Evolutionary conservation across 768 basidiomycete species (phyloP), one percentile per base, ranked within the genome.

Genomic region (Leccinum incarnatum): DNA sequence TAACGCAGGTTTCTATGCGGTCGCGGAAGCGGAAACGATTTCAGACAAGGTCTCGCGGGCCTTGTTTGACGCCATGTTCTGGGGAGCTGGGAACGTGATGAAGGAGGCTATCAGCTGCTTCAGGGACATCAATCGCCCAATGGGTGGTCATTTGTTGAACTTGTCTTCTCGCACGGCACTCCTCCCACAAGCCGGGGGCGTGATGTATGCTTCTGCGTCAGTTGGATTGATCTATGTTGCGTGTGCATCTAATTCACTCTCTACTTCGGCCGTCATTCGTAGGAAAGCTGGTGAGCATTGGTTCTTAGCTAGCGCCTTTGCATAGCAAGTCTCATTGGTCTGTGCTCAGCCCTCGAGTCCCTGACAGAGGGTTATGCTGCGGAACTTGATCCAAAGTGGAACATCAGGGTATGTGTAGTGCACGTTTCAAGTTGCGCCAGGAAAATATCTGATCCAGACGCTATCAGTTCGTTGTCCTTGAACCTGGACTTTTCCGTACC

Each of bases 1-100:
- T 56, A 83, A 82, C 53, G 79, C 80, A 53, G 70, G 64, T 51
- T 73, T 67, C 57, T 69, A 53, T 2, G 63, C 72, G 3, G 54
- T 75, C 19, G 71, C 64, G 2, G 79, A 95, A 89, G 74, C 94
- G 88, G 32, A 96, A 77, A 15, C 88, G 86, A 68, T 94, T 86
- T 2, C 94, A 91, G 57, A 95, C 88, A 55, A 92, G 81, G 56
- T 92, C 75, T 46, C 92, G 80, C n/a, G 94, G 91, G 63, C 61
- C 29, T 56, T 74, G 66, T 79, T 81, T 57, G 79, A 79, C 45
- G 68, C 69, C 58, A 61, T 72, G 53, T 69, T 69, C 54, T 75
- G 73, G 74, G 72, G 73, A 30, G 69, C 72, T 5, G 60, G 57
- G n/a, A 66, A 62, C 34, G 72, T 76, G 9, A 72, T 69, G 54